Evolutionary conservation across 345 rosid genomes (phyloP), one percentile per base, ranked within the genome.

Genomic region (Gossypium rotundifolium): DNA sequence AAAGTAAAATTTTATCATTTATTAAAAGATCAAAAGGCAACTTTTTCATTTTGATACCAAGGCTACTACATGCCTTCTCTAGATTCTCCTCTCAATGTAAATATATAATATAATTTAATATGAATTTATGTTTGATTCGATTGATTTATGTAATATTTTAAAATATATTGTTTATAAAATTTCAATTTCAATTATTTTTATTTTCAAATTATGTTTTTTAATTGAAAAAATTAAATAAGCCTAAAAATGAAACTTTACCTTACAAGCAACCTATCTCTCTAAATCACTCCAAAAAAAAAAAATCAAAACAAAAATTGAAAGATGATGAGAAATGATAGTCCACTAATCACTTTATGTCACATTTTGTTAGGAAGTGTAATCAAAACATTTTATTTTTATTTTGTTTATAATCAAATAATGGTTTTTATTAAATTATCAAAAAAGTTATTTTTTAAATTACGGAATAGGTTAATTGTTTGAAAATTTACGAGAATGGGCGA

Each of bases 321-420:
- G 65, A 38, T 45, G 64, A 61, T 46, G 27, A 29, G 11, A 70
- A 27, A 71, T 60, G 54, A 4, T 52, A 49, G 71, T 76, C n/a
- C 40, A 65, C 16, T 27, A 71, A 76, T 65, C 20, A 60, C 75
- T 71, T 74, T 73, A 73, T 63, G 75, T 76, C 73, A 52, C 76
- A 17, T 20, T 62, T 48, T 12, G 72, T 16, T 73, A 67, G 25
- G 46, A 45, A 63, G 72, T 70, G 59, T 11, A 78, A 74, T n/a
- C 3, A 61, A 55, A 44, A 17, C 13, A 59, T 25, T 33, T 48
- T 45, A 11, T 22, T 3, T 9, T 11, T 58, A 29, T 58, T 58
- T 22, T 58, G 62, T 58, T 58, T 11, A 22, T 25, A n/a, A 38
- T 46, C 59, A 63, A 73, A 22, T 71, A 11, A 71, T 75, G 33